Evolutionary conservation across 2,329 filamentous ascomycete species (phyloP).

Genomic region (Aspergillus fumigatus): DNA sequence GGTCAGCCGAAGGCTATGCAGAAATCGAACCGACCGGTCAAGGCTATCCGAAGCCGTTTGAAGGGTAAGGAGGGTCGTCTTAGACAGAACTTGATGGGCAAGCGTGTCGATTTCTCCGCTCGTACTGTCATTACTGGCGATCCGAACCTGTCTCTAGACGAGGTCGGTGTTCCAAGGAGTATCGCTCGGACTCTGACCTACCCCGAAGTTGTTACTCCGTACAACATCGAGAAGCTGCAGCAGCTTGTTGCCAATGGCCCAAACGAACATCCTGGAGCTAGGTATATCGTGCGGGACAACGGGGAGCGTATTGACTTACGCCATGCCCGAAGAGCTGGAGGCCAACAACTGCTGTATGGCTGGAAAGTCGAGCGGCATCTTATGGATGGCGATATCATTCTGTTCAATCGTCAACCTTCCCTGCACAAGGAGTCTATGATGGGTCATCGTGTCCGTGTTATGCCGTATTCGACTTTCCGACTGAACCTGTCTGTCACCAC

Average conservation of each 20-base stretch:
- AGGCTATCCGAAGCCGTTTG: constrained; percentile 91
- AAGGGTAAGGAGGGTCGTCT: constrained; percentile 99
- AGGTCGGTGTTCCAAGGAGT: constrained; percentile 92
- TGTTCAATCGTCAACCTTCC: constrained; percentile 99
- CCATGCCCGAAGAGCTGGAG: constrained; percentile 79
- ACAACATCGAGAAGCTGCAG: constrained; percentile 93
- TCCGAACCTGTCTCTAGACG: constrained; percentile 90
- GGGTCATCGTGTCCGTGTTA: constrained; percentile 94
- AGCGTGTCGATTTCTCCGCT: constrained; percentile 98
- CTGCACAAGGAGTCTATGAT: constrained; percentile 99
- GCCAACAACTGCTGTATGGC: constrained; percentile 83
- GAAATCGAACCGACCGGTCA: constrained; percentile 93
- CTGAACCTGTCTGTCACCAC: constrained; percentile 96
- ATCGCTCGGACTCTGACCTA: constrained; percentile 93
- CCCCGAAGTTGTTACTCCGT: constrained; percentile 93
- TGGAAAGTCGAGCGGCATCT: constrained; percentile 99
- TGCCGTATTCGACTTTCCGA: constrained; percentile 98
- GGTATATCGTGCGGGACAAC: constrained; percentile 91
- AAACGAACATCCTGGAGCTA: constrained; percentile 90
- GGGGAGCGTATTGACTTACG: constrained; percentile 92
- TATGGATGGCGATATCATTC: constrained; percentile 93
- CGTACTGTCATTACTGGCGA: constrained; percentile 99
- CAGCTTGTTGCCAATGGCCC: constrained; percentile 88
- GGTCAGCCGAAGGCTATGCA: constrained; percentile 91
- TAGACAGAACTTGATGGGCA: constrained; percentile 98